These are phyloP conservation scores for Termitomyces sp. DNA, from an alignment of 1,284 basidiomycete genomes.

Conservation along the genomic window DNA sequence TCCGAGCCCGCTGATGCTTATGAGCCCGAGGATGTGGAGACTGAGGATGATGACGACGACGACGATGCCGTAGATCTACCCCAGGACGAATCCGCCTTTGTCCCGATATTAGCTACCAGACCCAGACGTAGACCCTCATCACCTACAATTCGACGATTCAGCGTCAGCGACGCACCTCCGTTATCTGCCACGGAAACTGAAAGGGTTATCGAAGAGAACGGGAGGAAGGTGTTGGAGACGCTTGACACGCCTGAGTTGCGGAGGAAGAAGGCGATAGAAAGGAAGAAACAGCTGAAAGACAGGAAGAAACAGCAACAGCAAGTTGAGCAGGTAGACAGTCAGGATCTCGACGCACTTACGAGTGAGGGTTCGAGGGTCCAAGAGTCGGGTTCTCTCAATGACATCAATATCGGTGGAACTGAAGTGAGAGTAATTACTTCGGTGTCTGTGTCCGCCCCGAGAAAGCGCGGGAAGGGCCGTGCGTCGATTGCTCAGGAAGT, in stretches of 20 bases:
- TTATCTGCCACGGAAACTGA: background rate
- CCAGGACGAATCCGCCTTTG: background rate
- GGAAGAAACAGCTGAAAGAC: conserved; percentile 26
- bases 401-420: conserved; percentile 19
- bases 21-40: background rate
- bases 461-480: conserved; percentile 17
- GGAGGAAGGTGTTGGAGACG: conserved; percentile 57
- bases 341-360: background rate
- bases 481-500: conserved; percentile 15
- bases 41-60: background rate
- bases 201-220: conserved; percentile 28
- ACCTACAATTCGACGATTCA: background rate
- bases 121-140: background rate
- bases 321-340: background rate
- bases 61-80: background rate
- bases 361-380: conserved; percentile 16
- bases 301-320: conserved; percentile 15
- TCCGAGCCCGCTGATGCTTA: background rate
- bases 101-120: background rate
- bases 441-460: conserved; percentile 1
- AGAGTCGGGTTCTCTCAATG: conserved; percentile 33
- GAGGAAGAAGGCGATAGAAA: conserved; percentile 49
- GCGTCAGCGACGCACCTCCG: background rate
- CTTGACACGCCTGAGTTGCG: conserved; percentile 65
- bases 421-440: conserved; percentile 7